Base-by-base conservation (phyloP, 257 asterid genomes). In the Plectranthus barbatus region DNA sequence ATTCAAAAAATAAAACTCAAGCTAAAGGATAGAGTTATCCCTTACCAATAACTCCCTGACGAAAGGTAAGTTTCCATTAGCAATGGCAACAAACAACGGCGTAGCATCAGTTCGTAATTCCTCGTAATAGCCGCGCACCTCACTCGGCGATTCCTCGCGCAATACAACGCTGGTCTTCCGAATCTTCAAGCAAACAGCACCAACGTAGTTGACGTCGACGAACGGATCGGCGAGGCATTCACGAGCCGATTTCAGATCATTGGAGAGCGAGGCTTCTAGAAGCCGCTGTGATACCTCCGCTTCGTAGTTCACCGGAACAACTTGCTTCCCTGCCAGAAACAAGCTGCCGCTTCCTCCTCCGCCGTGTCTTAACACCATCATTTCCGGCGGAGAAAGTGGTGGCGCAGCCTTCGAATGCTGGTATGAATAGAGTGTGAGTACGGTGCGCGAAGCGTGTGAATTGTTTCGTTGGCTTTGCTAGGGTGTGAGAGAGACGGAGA, bases 101-200 rank as follows among this genome's bases (percentile, higher is more conserved):
- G 97, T 89, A 42, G 83, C 97, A 58, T 89, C 95, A n/a, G 91
- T 84, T 37, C 70, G 80, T 10, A 86, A 71, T 74, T 89, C 95
- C 52, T 79, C 87, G 70, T 72, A 78, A 33, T 58, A 81, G 55
- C 79, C 76, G 57, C 81, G 68, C 56, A 86, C 81, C 61, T 86
- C 76, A 57, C 23, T 60, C 12, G 87, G 82, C 48, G 71, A 69
- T 64, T 86, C 91, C 24, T 84, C 84, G 10, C 67, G 57, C 70
- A 85, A 68, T 65, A 81, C 74, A 3, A 82, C 74, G 54, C 75
- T 81, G 21, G 84, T 68, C 60, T 79, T 84, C n/a, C 84, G 78
- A 56, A 86, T 57, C 83, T 78, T 89, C 72, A 86, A 74, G 70
- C 88, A 73, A 20, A 86, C 82, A 65, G 76, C 88, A 21, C 86